Evolutionary conservation across 306 rosid genomes (phyloP).

Genomic region (Prosopis cineraria): DNA sequence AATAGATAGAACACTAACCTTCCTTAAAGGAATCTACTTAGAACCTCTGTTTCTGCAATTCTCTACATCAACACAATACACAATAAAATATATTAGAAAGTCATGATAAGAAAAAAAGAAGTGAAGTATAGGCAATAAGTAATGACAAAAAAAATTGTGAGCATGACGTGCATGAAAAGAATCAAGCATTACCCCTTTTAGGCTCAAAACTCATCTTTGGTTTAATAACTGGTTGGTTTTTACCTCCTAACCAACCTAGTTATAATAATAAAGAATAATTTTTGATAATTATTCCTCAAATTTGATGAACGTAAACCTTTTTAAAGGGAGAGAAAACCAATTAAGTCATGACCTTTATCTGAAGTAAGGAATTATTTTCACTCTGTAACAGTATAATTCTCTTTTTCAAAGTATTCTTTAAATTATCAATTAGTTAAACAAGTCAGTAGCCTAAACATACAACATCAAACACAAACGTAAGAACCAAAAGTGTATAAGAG

Average conservation of each 20-base stretch:
- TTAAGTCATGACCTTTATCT: conserved; percentile 52
- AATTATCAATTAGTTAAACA: conserved; percentile 27
- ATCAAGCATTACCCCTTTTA: conserved; percentile 43
- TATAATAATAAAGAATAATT: conserved; percentile 30
- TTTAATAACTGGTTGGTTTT: conserved; percentile 44
- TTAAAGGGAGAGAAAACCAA: background rate
- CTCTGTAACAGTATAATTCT: conserved; percentile 53
- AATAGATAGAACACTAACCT: no score
- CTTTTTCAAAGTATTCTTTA: conserved; percentile 61
- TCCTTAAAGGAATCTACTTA: no score
- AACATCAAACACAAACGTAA: conserved; percentile 9
- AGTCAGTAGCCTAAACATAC: conserved; percentile 18
- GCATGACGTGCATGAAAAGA: conserved; percentile 12
- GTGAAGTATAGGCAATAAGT: conserved; percentile 1
- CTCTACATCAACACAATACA: no score
- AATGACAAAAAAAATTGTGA: conserved; percentile 11
- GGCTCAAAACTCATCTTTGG: conserved; percentile 46
- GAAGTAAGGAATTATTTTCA: conserved; percentile 61
- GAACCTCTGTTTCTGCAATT: no score
- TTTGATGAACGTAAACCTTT: conserved; percentile 2
- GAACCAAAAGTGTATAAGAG: conserved; percentile 9
- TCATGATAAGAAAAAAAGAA: no score
- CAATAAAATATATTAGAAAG: no score
- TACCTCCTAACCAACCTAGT: conserved; percentile 55
- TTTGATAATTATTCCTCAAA: conserved; percentile 32